Conservation (phyloP, 1,139 yeast species). For the Nakaseomyces uthaithaninus region DNA sequence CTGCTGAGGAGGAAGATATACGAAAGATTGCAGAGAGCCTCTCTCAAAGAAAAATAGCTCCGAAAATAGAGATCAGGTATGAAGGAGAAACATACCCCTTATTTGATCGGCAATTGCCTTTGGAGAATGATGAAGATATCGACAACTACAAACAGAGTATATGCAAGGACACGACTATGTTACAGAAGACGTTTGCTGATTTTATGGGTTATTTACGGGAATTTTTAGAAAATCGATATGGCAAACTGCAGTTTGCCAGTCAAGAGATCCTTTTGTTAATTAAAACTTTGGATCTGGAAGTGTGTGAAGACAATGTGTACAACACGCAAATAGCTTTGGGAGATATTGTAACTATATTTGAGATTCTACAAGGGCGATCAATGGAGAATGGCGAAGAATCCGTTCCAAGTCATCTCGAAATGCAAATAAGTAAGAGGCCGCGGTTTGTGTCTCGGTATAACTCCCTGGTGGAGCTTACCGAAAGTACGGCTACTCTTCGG, state of each 20-base stretch:
- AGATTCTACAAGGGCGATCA: conserved; percentile 25
- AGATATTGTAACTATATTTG: conserved; percentile 29
- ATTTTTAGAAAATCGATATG: conserved; percentile 22
- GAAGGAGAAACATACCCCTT: conserved; percentile 16
- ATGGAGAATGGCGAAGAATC: conserved; percentile 16
- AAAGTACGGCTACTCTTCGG: conserved; percentile 27
- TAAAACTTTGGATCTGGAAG: conserved; percentile 25
- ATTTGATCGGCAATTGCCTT: conserved; percentile 12
- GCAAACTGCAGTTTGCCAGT: conserved; percentile 22
- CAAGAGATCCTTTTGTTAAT: conserved; percentile 26
- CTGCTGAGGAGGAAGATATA: conserved; percentile 10
- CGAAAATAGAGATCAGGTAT: conserved; percentile 13
- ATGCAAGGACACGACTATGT: conserved; percentile 18
- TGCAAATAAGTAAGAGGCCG: conserved; percentile 18
- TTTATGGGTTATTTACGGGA: conserved; percentile 23
- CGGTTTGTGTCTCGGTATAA: conserved; percentile 32
- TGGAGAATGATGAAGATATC: conserved; percentile 17
- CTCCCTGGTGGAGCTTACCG: conserved; percentile 30
- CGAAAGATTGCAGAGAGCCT: conserved; percentile 18
- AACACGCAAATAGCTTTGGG: conserved; percentile 28
- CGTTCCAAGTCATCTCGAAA: conserved; percentile 21
- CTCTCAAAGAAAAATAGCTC: conserved; percentile 14
- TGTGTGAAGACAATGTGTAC: conserved; percentile 31
- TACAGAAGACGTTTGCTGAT: conserved; percentile 20
- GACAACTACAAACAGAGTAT: conserved; percentile 15